Evolutionary conservation across 768 basidiomycete species (phyloP), one percentile per base, ranked within the genome.

Genomic region (Boletus rubescentipes): DNA sequence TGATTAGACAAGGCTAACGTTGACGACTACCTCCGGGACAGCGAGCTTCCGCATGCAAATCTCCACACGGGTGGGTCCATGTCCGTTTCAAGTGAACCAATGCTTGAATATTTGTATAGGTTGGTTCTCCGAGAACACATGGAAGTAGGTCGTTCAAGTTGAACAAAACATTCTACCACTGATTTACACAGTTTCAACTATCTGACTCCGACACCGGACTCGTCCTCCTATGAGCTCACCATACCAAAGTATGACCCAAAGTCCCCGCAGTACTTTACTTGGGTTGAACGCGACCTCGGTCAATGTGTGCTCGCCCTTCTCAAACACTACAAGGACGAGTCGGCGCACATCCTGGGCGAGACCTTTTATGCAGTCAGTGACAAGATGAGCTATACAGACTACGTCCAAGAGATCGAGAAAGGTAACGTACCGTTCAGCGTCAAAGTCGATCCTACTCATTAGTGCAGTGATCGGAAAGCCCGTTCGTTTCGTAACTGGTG

Each of bases 301-400:
- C 66, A 54, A 48, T 59, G 57, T 23, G 56, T 36, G 0, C 41
- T 68, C 3, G 64, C 67, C 9, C 55, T 67, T 0, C 45, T 65
- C 7, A 67, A 67, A 30, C 45, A 67, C 38, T 67, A 66, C 52
- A 37, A 66, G 31, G 49, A 61, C n/a, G 49, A 58, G 7, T 55
- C 55, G n/a, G 57, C 55, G 1, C 37, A 51, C n/a, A 43, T 67
- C 16, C 50, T 66, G 15, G 64, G 57, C 9, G 35, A 61, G 15
- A 66, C 57, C 0, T 66, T 67, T 35, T 67, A 68, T n/a, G 67
- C 54, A n/a, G 50, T 63, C 30, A 55, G 63, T 15, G 66, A 57
- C 36, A 62, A 61, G 40, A 46, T 60, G 47, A 61, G 3, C 29
- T 67, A 62, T 26, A 38, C 55, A 5, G 47, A 58, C 14, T 65